Conservation (phyloP, 257 asterid species). For the Nyctanthes arbortristis region DNA sequence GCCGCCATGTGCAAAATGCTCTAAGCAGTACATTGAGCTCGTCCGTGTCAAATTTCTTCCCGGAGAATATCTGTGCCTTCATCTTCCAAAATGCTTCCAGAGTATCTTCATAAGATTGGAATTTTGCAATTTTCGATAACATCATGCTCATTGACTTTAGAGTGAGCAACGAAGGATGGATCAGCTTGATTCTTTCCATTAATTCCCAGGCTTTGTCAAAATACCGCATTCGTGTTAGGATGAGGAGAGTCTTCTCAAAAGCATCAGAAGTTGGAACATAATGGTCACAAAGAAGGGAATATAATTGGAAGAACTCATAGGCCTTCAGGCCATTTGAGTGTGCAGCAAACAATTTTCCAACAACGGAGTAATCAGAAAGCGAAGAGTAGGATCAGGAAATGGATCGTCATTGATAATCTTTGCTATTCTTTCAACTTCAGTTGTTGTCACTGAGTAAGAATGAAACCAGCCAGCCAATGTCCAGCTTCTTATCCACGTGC, state of each 20-base stretch:
- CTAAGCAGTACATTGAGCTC: slow-evolving; percentile 82
- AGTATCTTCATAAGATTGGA: slow-evolving; percentile 68
- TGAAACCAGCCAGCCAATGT: slow-evolving; percentile 37
- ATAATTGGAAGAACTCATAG: slow-evolving; percentile 63
- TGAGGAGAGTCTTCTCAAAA: slow-evolving; percentile 84
- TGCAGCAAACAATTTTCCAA: slow-evolving; percentile 78
- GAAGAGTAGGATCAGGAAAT: slow-evolving; percentile 58
- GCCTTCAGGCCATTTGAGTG: slow-evolving; percentile 93
- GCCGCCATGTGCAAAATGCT: slow-evolving; percentile 86
- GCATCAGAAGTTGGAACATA: slow-evolving; percentile 77
- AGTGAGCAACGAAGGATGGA: slow-evolving; percentile 69
- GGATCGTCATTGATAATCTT: slow-evolving; percentile 66
- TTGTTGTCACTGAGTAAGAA: slow-evolving; percentile 31
- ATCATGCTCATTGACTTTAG: slow-evolving; percentile 86
- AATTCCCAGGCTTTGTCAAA: slow-evolving; percentile 88
- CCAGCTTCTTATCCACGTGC: slow-evolving; percentile 29
- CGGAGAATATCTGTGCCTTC: slow-evolving; percentile 55
- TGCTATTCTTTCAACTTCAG: slow-evolving; percentile 48
- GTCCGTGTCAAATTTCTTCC: slow-evolving; percentile 59
- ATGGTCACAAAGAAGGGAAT: slow-evolving; percentile 50
- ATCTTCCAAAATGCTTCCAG: slow-evolving; percentile 77
- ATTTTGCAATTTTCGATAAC: slow-evolving; percentile 81
- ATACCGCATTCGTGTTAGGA: slow-evolving; percentile 89
- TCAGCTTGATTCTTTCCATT: slow-evolving; percentile 42
- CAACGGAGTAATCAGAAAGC: slow-evolving; percentile 51